Base-by-base conservation (phyloP, 371 early-diverging fungal genomes). In the Phascolomyces articulosus region DNA sequence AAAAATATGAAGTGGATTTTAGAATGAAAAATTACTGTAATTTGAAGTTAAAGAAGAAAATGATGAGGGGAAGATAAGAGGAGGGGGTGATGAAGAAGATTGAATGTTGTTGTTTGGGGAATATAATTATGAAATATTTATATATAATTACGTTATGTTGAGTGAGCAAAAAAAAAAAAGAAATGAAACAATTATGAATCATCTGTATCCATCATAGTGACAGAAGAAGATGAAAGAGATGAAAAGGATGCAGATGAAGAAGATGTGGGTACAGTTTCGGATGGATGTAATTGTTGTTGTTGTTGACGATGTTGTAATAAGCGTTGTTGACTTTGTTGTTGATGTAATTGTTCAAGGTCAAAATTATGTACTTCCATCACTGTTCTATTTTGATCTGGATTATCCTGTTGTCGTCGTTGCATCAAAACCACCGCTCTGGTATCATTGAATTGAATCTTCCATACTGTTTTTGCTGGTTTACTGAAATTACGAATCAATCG, bases 401-500 rank as follows among this genome's bases (percentile, higher is more conserved):
- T 72, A 10, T 62, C 40, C 3, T 69, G 58, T 44, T 67, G 60
- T 55, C 62, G 68, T 47, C 80, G 74, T 55, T 87, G 86, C 84
- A 86, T 85, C 48, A 87, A 67, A 3, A 87, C 80, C 8, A 88
- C 88, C 9, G 86, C 86, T 44, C 84, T 83, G 44, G 85, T 86
- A 31, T 88, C 88, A 54, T 81, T 84, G 44, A 88, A 87, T 40
- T 86, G 83, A 0, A 88, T 75, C 62, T 86, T 78, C 88, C 88
- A 88, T 11, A 88, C 85, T 0, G 87, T 81, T 7, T 85, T 83
- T 11, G 86, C 88, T 0, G 84, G 79, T 44, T 73, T 75, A 8
- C 85, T 87, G 55, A 93, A 73, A 55, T 83, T 85, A n/a, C 93
- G 76, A 31, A 91, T 83, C 56, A 90, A 83, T 20, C 87, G 81